Evolutionary conservation across 2,329 filamentous ascomycete species (phyloP), one percentile per base, ranked within the genome.

Genomic region (Sarocladiaceae sp.): DNA sequence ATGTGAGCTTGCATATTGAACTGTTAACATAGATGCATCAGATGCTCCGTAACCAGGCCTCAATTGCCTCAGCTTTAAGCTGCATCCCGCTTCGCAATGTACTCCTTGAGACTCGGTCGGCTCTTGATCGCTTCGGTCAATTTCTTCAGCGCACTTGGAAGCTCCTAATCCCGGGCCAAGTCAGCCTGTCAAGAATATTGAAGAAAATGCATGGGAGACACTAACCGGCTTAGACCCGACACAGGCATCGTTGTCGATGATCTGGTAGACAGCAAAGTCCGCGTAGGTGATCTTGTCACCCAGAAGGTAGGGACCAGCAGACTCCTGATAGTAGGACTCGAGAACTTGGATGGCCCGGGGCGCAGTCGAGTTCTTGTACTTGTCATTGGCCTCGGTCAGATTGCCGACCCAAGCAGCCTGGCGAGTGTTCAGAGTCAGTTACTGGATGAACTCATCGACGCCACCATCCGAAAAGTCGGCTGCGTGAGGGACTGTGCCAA

Each of bases 251-350:
- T 67, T 65, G 35, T 67, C 62, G 21, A 67, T 57, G 2, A 62
- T 62, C 41, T 65, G 60, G 45, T 61, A 67, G 2, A 67, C 50
- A 0, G 60, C 62, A 47, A 68, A 67, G 32, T 68, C 65, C 12
- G 53, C 58, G 29, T 68, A 67, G 4, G 58, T 63, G 41, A 66
- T 45, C 20, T 49, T 55, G 4, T 64, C 51, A 1, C 65, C 64
- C 0, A 68, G 49, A 3, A 67, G 57, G 40, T 59, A 67, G 1
- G 65, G 40, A 11, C 40, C 40, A 7, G 13, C 18, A 27, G n/a
- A 3, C 40, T 32, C 29, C 29, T 43, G 32, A 27, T 43, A 43
- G 27, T 50, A 47, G 29, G 44, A 33, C 19, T 50, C 45, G 37
- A 50, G 42, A 12, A 50, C 45, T 64, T 60, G 58, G 27, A 32